Evolutionary conservation across 805 yeast genomes (phyloP).

Genomic region (Teunomyces lycoperdinae): DNA sequence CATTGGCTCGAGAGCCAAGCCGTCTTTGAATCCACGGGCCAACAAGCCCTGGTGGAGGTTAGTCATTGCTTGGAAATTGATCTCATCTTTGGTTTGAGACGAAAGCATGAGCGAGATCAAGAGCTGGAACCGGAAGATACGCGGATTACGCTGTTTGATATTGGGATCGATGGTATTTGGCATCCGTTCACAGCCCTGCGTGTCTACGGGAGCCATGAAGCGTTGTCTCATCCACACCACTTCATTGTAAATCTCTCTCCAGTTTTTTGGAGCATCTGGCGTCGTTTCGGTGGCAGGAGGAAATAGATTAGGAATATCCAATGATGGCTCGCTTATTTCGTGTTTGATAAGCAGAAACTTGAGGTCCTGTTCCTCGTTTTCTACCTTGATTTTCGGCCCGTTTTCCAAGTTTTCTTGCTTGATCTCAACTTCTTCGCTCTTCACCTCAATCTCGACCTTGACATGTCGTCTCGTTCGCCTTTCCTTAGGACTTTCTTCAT

Average conservation of each 20-base stretch:
- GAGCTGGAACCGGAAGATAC: constrained; percentile 62
- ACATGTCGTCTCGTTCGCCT: background rate
- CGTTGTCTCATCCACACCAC: constrained; percentile 65
- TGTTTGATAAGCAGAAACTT: background rate
- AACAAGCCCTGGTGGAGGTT: constrained; percentile 50
- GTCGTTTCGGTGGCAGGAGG: background rate
- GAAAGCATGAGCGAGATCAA: constrained; percentile 82
- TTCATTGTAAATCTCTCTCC: constrained; percentile 54
- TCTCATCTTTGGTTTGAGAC: constrained; percentile 89
- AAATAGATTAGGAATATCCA: background rate
- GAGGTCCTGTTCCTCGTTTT: no score
- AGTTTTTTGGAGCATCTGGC: constrained; percentile 37
- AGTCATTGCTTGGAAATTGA: constrained; percentile 69
- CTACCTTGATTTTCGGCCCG: no score
- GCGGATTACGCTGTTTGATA: constrained; percentile 31
- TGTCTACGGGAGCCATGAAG: constrained; percentile 81
- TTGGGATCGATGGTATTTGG: constrained; percentile 43
- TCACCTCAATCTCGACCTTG: constrained; percentile 1
- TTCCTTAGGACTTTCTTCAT: background rate
- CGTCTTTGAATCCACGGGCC: constrained; percentile 40
- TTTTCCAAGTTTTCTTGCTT: background rate
- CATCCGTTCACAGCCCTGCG: constrained; percentile 76
- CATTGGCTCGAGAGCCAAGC: constrained; percentile 58
- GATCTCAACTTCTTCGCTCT: background rate
- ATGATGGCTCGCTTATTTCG: background rate